A percentile compares a stretch with the other conserved stretches of the same genome.
Evolutionary conservation across 306 rosid genomes (phyloP).

Genomic region (Neltuma alba): DNA sequence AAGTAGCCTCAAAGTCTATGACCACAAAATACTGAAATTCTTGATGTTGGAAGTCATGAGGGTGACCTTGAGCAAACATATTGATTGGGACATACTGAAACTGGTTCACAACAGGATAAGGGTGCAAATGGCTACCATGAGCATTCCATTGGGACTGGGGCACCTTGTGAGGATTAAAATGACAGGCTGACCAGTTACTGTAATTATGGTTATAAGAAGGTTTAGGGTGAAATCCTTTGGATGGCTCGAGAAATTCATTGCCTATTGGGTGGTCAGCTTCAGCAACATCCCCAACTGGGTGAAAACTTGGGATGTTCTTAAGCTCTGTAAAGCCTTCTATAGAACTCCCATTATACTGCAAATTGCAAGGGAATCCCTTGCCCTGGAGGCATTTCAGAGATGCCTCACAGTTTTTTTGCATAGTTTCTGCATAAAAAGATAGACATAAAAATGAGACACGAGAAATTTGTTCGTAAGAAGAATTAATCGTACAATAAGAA

Average conservation of each 20-base stretch:
- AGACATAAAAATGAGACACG: conserved; percentile 23
- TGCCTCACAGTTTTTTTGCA: conserved; percentile 84
- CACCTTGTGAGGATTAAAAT: conserved; percentile 69
- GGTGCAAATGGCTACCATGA: conserved; percentile 68
- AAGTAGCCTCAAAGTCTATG: conserved; percentile 96
- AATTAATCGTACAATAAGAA: background rate
- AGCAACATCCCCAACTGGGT: conserved; percentile 58
- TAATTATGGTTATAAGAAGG: conserved; percentile 64
- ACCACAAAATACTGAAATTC: conserved; percentile 97
- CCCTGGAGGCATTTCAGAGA: conserved; percentile 83
- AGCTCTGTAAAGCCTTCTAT: conserved; percentile 52
- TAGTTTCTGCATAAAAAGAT: conserved; percentile 62
- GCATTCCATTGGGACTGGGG: conserved; percentile 76
- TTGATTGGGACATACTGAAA: conserved; percentile 65
- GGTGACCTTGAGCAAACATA: conserved; percentile 68
- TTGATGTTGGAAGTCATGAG: conserved; percentile 66
- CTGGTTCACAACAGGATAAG: conserved; percentile 61
- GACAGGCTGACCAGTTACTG: conserved; percentile 68
- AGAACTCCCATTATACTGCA: conserved; percentile 63
- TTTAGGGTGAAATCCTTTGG: conserved; percentile 61
- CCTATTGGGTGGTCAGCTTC: conserved; percentile 53
- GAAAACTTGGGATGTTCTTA: conserved; percentile 52
- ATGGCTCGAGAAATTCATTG: conserved; percentile 61
- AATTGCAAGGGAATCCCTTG: conserved; percentile 66
- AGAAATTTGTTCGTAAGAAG: conserved; percentile 17